These are phyloP conservation scores for Gyromitra esculenta DNA, from an alignment of 2,329 filamentous ascomycete genomes.

Conservation along the genomic window DNA sequence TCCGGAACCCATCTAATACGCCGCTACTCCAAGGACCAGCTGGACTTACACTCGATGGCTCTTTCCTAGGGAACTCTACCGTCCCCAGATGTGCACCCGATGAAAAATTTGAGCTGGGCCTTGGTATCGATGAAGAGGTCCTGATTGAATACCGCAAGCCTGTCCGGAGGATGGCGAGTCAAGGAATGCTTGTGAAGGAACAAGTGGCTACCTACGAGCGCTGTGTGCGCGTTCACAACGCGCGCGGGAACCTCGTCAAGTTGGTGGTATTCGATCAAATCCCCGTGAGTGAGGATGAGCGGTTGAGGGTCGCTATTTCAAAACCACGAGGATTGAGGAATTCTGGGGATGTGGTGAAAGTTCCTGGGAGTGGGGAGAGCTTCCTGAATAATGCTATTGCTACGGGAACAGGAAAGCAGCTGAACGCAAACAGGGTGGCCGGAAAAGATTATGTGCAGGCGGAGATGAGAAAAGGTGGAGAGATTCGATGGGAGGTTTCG, in stretches of 20 bases:
- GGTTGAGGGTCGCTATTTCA: conserved; percentile 66
- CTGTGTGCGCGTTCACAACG: conserved; percentile 55
- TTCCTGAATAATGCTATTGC: conserved; percentile 31
- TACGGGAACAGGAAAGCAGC: conserved; percentile 29
- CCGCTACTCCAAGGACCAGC: conserved; percentile 68
- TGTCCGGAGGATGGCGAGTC: conserved; percentile 37
- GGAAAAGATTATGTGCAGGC: conserved; percentile 68
- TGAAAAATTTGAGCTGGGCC: conserved; percentile 66
- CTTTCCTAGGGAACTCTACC: conserved; percentile 69
- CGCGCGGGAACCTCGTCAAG: conserved; percentile 60
- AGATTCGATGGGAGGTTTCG: conserved; percentile 69
- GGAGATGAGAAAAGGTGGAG: conserved; percentile 67
- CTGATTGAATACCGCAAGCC: conserved; percentile 68
- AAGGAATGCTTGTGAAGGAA: conserved; percentile 56
- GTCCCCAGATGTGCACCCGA: conserved; percentile 69
- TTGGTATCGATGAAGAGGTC: conserved; percentile 71
- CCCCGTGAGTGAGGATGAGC: conserved; percentile 71
- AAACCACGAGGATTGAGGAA: conserved; percentile 64
- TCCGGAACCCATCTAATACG: conserved; percentile 68
- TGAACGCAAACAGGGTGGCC: conserved; percentile 30
- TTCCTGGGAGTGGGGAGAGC: conserved; percentile 58
- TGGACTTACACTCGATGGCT: conserved; percentile 71
- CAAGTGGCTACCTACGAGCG: conserved; percentile 54
- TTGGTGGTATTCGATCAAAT: conserved; percentile 70
- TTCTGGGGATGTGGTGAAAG: conserved; percentile 61